A percentile compares a stretch with the other conserved stretches of the same genome.
Conservation (phyloP, 306 rosid genomes). For the Sicyos baderoa region DNA sequence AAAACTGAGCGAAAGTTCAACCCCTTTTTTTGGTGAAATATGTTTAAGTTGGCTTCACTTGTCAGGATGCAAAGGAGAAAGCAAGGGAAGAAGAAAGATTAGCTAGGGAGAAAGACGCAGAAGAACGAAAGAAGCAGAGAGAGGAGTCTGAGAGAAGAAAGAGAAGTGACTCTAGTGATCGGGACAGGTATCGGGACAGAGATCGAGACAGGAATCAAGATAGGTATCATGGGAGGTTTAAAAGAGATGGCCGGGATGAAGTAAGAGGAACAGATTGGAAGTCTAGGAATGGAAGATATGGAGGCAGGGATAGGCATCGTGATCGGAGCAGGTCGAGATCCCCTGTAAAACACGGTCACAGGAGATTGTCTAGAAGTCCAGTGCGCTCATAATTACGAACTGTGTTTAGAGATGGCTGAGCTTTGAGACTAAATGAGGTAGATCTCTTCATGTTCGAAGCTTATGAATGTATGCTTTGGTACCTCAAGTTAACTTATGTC, state of each 20-base stretch:
- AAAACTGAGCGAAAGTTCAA: slow-evolving; percentile 15
- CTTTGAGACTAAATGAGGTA: slow-evolving; percentile 83
- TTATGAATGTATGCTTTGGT: slow-evolving; percentile 55
- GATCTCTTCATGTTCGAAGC: slow-evolving; percentile 61
- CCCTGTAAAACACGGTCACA: slow-evolving; percentile 59
- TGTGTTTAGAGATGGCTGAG: slow-evolving; percentile 68
- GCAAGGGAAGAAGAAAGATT: slow-evolving; percentile 73
- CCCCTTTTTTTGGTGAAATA: slow-evolving; percentile 11
- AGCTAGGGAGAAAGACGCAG: slow-evolving; percentile 79
- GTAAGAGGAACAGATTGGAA: slow-evolving; percentile 66
- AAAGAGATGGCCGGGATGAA: slow-evolving; percentile 68
- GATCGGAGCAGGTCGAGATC: slow-evolving; percentile 87
- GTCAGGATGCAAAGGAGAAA: slow-evolving; percentile 76
- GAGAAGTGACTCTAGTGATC: slow-evolving; percentile 67
- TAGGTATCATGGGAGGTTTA: slow-evolving; percentile 64
- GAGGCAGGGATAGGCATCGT: slow-evolving; percentile 64
- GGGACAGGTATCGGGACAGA: slow-evolving; percentile 58
- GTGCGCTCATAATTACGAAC: slow-evolving; percentile 52
- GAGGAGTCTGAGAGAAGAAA: slow-evolving; percentile 65
- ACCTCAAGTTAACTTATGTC: slow-evolving; percentile 45
- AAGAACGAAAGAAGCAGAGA: slow-evolving; percentile 71
- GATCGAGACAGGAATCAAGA: slow-evolving; percentile 65
- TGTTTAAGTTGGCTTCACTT: slow-evolving; percentile 18
- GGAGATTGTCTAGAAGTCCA: slow-evolving; percentile 75
- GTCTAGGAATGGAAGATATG: slow-evolving; percentile 75